Evolutionary conservation across 345 rosid species (phyloP).

Genomic region (Eucalyptus regnans): DNA sequence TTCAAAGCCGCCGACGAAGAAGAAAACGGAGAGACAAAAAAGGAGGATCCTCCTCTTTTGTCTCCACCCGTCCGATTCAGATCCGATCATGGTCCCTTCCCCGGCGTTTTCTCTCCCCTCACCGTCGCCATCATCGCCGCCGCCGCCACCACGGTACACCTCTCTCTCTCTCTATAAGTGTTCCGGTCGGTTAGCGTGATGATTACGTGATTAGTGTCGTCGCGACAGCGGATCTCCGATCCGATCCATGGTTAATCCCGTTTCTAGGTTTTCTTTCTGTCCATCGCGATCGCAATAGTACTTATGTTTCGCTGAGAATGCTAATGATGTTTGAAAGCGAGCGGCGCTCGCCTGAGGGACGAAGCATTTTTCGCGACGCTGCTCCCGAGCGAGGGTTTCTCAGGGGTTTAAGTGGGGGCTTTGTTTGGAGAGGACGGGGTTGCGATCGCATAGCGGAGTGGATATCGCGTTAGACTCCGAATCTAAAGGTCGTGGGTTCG

Average conservation of each 20-base stretch:
- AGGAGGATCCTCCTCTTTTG: neutral
- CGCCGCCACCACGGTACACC: neutral
- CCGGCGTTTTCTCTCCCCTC: neutral
- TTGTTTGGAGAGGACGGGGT: neutral
- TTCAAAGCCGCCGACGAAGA: neutral
- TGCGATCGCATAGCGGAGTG: slow-evolving; percentile 96
- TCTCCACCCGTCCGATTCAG: neutral
- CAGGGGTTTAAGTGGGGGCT: neutral
- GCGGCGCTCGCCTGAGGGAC: neutral
- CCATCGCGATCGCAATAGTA: neutral
- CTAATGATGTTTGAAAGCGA: neutral
- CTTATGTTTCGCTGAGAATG: neutral
- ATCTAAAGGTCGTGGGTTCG: slow-evolving; percentile 99
- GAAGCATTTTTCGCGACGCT: neutral
- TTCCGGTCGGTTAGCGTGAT: neutral
- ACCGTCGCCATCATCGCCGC: neutral
- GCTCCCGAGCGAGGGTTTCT: neutral
- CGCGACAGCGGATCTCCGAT: neutral
- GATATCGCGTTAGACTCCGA: slow-evolving; percentile 99
- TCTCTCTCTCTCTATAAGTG: neutral
- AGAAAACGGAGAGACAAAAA: neutral
- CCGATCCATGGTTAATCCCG: neutral
- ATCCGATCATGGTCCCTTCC: neutral
- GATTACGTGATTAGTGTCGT: neutral
- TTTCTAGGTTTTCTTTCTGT: neutral